Percentiles rank a stretch among this genome's conserved stretches.
phyloP scores from a whole-genome alignment of 2,329 filamentous ascomycete species.

The Elsinoe perseae region DNA sequence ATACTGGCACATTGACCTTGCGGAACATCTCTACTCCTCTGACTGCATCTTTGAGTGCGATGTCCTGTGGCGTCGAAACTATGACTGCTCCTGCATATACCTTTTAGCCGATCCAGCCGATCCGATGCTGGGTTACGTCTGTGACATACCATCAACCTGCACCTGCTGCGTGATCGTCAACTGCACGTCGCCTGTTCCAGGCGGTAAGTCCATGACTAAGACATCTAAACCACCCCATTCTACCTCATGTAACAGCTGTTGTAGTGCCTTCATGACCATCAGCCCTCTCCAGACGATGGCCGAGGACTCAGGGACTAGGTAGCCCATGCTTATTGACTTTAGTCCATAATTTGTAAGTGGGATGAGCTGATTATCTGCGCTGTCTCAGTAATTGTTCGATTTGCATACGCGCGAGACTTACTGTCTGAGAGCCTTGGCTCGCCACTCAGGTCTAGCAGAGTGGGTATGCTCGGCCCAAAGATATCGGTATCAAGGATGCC shows the following conservation, averaged over 20 bases:
- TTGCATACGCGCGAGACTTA: conserved; percentile 35
- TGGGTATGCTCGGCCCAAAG: conserved; percentile 91
- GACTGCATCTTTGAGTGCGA: conserved; percentile 84
- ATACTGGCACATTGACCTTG: conserved; percentile 65
- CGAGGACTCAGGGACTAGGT: conserved; percentile 69
- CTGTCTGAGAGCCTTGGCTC: conserved; percentile 68
- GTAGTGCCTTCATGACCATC: conserved; percentile 96
- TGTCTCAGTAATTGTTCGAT: neutral
- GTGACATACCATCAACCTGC: conserved; percentile 70
- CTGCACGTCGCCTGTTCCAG: conserved; percentile 91
- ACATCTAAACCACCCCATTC: conserved; percentile 87
- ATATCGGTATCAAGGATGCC: conserved; percentile 95
- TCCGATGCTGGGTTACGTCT: no score
- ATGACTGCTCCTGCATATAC: conserved; percentile 62
- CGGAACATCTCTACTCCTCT: conserved; percentile 91
- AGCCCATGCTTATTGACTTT: conserved; percentile 98
- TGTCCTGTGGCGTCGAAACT: conserved; percentile 86
- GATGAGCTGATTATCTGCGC: conserved; percentile 65
- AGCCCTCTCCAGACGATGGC: conserved; percentile 91
- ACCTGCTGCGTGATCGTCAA: conserved; percentile 95
- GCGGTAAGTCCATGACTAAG: conserved; percentile 82
- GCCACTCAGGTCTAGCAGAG: conserved; percentile 56
- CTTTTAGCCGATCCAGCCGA: neutral
- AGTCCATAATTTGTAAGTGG: conserved; percentile 91
- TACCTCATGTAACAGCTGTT: conserved; percentile 90